Evolutionary conservation across 768 basidiomycete species (phyloP).

Genomic region (Lanmaoa rubissima): DNA sequence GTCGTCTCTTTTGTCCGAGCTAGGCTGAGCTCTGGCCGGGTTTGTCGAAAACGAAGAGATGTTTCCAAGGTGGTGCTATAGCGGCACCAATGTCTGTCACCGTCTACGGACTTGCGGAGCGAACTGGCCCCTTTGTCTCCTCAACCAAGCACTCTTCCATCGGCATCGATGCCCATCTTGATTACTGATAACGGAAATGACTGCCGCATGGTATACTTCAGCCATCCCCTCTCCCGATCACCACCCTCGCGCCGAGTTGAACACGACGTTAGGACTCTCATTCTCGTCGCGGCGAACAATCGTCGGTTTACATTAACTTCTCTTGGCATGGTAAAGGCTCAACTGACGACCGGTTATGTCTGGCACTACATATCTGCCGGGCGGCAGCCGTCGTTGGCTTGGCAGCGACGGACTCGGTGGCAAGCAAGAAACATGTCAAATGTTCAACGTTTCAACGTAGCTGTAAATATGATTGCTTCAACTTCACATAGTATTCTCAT

Average conservation of each 20-base stretch:
- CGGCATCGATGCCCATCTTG: conserved; percentile 1
- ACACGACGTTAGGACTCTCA: not conserved
- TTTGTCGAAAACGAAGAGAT: not conserved
- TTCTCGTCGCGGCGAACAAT: not conserved
- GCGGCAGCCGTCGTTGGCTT: not conserved
- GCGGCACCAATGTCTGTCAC: conserved; percentile 4
- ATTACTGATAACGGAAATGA: conserved; percentile 30
- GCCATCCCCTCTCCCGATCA: not conserved
- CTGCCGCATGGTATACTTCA: conserved; percentile 12
- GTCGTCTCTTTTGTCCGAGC: not conserved
- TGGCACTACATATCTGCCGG: not conserved
- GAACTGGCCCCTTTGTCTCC: not conserved
- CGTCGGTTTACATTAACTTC: not conserved
- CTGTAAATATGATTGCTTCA: not conserved
- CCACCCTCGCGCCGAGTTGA: not conserved
- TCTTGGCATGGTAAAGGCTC: not conserved
- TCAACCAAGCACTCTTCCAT: not conserved
- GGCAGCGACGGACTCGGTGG: not conserved
- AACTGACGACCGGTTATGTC: too few species aligned
- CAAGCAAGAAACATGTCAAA: not conserved
- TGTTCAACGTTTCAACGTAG: not conserved
- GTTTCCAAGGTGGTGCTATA: not conserved
- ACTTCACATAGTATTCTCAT: not conserved
- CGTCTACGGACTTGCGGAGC: not conserved
- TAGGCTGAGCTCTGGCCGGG: not conserved